Base-by-base conservation (phyloP, 2,329 filamentous ascomycete genomes). In the Hypoxylon sp. region DNA sequence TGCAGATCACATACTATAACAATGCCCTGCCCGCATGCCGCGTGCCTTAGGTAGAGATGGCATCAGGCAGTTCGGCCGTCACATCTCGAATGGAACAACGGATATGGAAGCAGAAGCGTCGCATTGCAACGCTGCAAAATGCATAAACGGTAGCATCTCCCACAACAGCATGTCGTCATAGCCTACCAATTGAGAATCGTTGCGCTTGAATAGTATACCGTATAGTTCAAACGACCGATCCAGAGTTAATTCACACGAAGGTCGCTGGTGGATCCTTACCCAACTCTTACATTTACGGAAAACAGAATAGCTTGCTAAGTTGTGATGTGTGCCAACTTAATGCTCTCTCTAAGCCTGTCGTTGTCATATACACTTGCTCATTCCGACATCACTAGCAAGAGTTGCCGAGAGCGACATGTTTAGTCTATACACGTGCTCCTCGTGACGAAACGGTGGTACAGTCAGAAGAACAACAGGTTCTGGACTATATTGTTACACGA, bases 1-100 rank as follows among this genome's bases (percentile, higher is more conserved):
- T 64, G 68, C 63, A 68, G 66, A 71, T 71, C 68, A 52, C 52
- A 58, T 62, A 59, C 68, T 45, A 51, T 56, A 67, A 58, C 53
- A 49, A 58, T 50, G 67, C 46, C 60, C 58, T 69, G 41, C 36
- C 49, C 30, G 59, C 61, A 68, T 63, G 49, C 65, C 64, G 61
- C 67, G 61, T 67, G 49, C 65, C 63, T 63, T 64, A 38, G 36
- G 28, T 32, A 52, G 38, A 49, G 53, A 68, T 57, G 55, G 34
- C 45, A 56, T 62, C 56, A 60, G 58, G 45, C 58, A 56, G 43
- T 66, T 64, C 46, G 32, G 28, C 60, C 63, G 65, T 64, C 65
- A 70, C 63, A 64, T 66, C 57, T 60, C 45, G 28, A 69, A 57
- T n/a, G 45, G 53, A 52, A 66, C 52, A 58, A 50, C 61, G 45